Conservation (phyloP, 768 basidiomycete genomes). For the Serendipita sp. region DNA sequence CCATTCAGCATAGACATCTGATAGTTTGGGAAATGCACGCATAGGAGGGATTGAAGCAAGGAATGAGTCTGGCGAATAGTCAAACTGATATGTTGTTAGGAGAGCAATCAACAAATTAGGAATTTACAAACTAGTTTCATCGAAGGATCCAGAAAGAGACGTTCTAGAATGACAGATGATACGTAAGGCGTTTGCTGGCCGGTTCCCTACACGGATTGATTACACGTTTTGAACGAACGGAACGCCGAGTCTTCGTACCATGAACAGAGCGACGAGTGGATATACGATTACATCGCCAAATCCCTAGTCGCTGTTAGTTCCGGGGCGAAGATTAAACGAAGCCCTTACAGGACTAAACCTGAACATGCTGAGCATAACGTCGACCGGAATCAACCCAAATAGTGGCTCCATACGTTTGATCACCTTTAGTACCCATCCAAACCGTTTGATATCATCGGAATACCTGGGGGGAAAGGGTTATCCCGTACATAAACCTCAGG, state of each 20-base stretch:
- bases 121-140: conserved; percentile 16
- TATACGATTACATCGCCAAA: conserved; percentile 25
- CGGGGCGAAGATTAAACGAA: conserved; percentile 13
- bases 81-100: conserved; percentile 12
- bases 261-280: conserved; percentile 21
- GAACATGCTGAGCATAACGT: conserved; percentile 22
- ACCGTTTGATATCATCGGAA: conserved; percentile 19
- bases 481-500: neutral
- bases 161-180: conserved; percentile 21
- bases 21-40: conserved; percentile 22
- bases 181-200: conserved; percentile 25
- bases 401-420: conserved; percentile 20
- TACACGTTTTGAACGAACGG: neutral
- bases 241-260: neutral
- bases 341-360: conserved; percentile 18
- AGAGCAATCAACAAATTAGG: neutral
- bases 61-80: conserved; percentile 19
- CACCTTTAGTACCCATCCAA: conserved; percentile 18
- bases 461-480: conserved; percentile 8
- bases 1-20: conserved; percentile 21
- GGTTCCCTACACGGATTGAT: conserved; percentile 14
- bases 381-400: conserved; percentile 21
- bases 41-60: conserved; percentile 22
- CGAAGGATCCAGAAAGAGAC: conserved; percentile 22
- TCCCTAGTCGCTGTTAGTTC: neutral